A percentile compares a stretch with the other conserved stretches of the same genome.
phyloP scores from a whole-genome alignment of 495 filamentous ascomycete species.

The Neurospora africana region DNA sequence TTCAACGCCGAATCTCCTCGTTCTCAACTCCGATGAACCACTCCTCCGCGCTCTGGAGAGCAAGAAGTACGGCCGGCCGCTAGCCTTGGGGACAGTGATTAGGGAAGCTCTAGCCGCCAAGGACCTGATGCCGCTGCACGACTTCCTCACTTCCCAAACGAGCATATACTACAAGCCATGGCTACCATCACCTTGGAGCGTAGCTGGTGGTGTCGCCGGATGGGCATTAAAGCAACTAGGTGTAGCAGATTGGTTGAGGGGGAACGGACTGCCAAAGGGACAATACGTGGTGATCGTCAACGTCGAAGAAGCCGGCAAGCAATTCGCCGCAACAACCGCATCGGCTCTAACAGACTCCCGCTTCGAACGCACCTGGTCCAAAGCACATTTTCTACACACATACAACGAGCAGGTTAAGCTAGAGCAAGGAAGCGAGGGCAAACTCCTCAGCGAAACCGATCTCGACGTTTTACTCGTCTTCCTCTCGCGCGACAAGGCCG shows the following conservation, averaged over 20 bases:
- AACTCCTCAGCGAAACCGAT: constrained; percentile 53
- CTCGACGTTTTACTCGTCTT: constrained; percentile 60
- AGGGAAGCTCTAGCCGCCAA: constrained; percentile 59
- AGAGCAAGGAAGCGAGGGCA: constrained; percentile 21
- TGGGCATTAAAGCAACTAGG: constrained; percentile 71
- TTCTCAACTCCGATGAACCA: constrained; percentile 56
- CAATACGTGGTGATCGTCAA: constrained; percentile 52
- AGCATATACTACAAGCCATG: constrained; percentile 53
- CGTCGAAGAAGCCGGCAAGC: constrained; percentile 40
- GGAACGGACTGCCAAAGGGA: constrained; percentile 14
- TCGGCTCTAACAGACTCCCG: constrained; percentile 33
- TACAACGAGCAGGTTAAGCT: constrained; percentile 40
- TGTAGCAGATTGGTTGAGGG: constrained; percentile 31
- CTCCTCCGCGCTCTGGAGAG: constrained; percentile 62
- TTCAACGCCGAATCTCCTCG: constrained; percentile 38
- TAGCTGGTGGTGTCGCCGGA: constrained; percentile 46
- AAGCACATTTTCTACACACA: constrained; percentile 48
- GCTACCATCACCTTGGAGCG: background rate
- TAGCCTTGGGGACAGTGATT: constrained; percentile 73
- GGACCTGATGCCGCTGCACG: constrained; percentile 56
- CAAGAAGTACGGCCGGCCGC: constrained; percentile 69
- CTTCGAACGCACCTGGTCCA: constrained; percentile 59
- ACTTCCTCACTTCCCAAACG: constrained; percentile 47
- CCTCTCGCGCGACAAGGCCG: constrained; percentile 56
- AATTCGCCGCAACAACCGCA: constrained; percentile 34